phyloP scores from a whole-genome alignment of 2,329 filamentous ascomycete species.

The Nothophaeocryptopus gaeumannii region DNA sequence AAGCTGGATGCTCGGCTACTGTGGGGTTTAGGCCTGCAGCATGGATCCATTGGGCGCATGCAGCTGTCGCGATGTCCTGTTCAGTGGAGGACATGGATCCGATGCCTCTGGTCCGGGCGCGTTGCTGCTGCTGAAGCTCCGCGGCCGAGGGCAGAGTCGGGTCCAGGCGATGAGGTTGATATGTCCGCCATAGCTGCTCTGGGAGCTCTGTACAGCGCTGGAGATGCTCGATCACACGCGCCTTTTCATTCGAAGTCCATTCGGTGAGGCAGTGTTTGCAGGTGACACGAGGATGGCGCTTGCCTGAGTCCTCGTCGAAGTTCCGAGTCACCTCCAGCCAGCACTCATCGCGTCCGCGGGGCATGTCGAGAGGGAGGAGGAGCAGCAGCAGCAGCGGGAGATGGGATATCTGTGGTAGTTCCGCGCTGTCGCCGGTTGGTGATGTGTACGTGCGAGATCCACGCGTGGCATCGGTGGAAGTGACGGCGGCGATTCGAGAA shows the following conservation, averaged over 20 bases:
- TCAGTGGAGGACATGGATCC: conserved; percentile 24
- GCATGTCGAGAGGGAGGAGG: conserved; percentile 13
- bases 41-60: conserved; percentile 27
- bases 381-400: no score
- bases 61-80: conserved; percentile 24
- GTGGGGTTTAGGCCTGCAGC: conserved; percentile 15
- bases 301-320: conserved; percentile 26
- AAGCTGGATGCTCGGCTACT: conserved; percentile 24
- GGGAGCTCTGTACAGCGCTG: conserved; percentile 25
- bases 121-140: conserved; percentile 25
- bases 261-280: conserved; percentile 26
- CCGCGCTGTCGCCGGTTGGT: no score
- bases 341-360: conserved; percentile 27
- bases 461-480: no score
- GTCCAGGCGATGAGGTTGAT: conserved; percentile 26
- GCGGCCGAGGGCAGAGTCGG: conserved; percentile 24
- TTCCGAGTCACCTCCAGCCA: conserved; percentile 25
- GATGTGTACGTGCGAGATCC: no score
- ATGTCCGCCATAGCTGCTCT: conserved; percentile 24
- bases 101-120: conserved; percentile 24
- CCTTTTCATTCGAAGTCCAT: conserved; percentile 28
- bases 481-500: no score
- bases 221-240: conserved; percentile 25
- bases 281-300: conserved; percentile 27
- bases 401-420: no score